A percentile compares a stretch with the other conserved stretches of the same genome.
Conservation (phyloP, 805 yeast genomes). For the Millerozyma acaciae region DNA sequence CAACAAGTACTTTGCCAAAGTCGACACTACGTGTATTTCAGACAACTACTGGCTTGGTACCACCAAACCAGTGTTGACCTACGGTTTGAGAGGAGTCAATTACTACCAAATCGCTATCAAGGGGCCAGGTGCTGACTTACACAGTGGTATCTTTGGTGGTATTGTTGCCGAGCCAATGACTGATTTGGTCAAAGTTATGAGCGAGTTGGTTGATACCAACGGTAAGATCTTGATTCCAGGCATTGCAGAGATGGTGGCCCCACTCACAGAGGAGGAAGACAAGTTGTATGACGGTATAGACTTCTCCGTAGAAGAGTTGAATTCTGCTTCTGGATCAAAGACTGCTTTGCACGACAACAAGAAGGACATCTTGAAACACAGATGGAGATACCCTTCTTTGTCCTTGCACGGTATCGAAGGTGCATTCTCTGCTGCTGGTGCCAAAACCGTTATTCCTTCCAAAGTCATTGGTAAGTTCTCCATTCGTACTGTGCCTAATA, state of each 20-base stretch:
- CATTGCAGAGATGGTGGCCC: constrained; percentile 90
- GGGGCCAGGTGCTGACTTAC: constrained; percentile 97
- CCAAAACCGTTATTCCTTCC: constrained; percentile 97
- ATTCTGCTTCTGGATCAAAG: constrained; percentile 83
- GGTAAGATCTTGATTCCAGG: constrained; percentile 91
- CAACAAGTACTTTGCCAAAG: constrained; percentile 71
- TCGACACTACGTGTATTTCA: constrained; percentile 91
- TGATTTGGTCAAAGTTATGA: constrained; percentile 76
- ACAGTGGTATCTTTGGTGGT: constrained; percentile 97
- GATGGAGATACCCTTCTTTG: constrained; percentile 98
- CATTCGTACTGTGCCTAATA: constrained; percentile 95
- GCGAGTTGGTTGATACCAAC: constrained; percentile 69
- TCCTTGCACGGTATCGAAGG: constrained; percentile 98
- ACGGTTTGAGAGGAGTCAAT: constrained; percentile 95
- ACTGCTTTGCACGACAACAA: constrained; percentile 75
- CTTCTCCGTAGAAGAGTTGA: constrained; percentile 77
- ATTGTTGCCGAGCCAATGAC: constrained; percentile 96
- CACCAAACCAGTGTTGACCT: constrained; percentile 91
- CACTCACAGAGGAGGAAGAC: constrained; percentile 77
- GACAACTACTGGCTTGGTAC: constrained; percentile 99
- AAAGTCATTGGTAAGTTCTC: constrained; percentile 92
- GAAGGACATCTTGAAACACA: constrained; percentile 87
- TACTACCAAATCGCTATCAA: constrained; percentile 78
- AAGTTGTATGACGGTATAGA: constrained; percentile 81
- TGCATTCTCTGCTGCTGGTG: constrained; percentile 92